Evolutionary conservation across 306 rosid species (phyloP).

Genomic region (Quercus agrifolia): DNA sequence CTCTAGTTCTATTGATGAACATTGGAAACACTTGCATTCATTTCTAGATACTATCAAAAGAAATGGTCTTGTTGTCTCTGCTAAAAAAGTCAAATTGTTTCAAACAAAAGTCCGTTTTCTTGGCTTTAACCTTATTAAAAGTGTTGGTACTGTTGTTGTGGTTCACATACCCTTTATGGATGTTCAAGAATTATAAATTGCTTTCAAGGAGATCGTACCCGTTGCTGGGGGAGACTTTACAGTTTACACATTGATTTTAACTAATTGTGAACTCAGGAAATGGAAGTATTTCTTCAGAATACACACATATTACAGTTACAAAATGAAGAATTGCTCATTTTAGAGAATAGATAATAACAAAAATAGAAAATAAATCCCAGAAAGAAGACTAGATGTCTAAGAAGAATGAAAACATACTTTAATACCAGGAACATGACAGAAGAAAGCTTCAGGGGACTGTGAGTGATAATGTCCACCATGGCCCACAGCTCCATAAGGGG

Average conservation of each 20-base stretch:
- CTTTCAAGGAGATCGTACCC: neutral
- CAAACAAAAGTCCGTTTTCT: no score
- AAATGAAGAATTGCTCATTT: neutral
- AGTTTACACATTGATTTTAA: neutral
- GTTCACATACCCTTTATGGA: neutral
- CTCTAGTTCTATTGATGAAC: no score
- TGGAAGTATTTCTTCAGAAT: neutral
- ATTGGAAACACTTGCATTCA: no score
- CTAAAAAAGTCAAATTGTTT: no score
- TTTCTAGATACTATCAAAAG: no score
- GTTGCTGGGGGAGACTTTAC: neutral
- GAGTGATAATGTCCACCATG: constrained; percentile 99
- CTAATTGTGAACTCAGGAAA: neutral
- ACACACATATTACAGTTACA: neutral
- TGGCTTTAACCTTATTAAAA: neutral
- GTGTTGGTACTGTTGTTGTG: neutral
- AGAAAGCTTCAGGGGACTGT: constrained; percentile 98
- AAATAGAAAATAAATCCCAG: constrained; percentile 11
- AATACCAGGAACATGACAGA: constrained; percentile 95
- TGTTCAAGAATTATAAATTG: neutral
- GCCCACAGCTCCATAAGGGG: constrained; percentile 99
- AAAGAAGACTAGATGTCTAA: constrained; percentile 7
- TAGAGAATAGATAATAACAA: neutral
- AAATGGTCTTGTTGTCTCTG: no score
- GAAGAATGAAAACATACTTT: constrained; percentile 51